Evolutionary conservation across 2,329 filamentous ascomycete species (phyloP).

Genomic region (Knufia petricola): DNA sequence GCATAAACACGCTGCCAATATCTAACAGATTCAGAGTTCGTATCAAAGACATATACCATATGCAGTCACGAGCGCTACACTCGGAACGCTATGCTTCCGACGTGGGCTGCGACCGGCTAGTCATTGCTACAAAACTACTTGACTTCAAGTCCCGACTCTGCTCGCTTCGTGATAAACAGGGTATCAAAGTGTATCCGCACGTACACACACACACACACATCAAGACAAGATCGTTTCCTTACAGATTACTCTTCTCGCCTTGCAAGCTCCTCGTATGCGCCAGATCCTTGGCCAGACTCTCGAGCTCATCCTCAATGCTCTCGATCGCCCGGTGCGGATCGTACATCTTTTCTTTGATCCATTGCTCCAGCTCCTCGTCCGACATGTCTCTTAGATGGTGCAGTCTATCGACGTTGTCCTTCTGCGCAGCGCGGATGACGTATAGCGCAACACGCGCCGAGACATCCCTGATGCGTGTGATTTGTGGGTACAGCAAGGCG

Average conservation of each 20-base stretch:
- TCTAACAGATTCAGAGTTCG: no score
- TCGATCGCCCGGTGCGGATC: conserved; percentile 40
- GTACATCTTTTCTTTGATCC: conserved; percentile 42
- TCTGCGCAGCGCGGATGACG: conserved; percentile 84
- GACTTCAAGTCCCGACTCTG: no score
- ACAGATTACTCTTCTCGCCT: neutral
- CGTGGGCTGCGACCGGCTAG: no score
- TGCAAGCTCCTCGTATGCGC: conserved; percentile 5
- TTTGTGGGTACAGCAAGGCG: conserved; percentile 81
- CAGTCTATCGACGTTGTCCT: conserved; percentile 58
- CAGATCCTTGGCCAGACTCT: conserved; percentile 7
- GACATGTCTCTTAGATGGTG: conserved; percentile 34
- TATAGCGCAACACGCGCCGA: conserved; percentile 77
- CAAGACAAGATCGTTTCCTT: no score
- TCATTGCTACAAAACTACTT: no score
- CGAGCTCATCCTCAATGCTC: conserved; percentile 38
- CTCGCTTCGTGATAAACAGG: no score
- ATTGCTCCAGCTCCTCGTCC: conserved; percentile 36
- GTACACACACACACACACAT: no score
- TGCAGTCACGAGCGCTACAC: no score
- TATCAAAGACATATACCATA: no score
- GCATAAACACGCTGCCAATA: no score
- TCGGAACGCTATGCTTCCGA: no score
- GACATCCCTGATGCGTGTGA: conserved; percentile 85
- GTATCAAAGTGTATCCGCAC: no score